Percentiles rank a stretch among this genome's conserved stretches.
These are phyloP conservation scores for Ceratocystis cubensis DNA, from an alignment of 2,329 filamentous ascomycete genomes.

Conservation along the genomic window DNA sequence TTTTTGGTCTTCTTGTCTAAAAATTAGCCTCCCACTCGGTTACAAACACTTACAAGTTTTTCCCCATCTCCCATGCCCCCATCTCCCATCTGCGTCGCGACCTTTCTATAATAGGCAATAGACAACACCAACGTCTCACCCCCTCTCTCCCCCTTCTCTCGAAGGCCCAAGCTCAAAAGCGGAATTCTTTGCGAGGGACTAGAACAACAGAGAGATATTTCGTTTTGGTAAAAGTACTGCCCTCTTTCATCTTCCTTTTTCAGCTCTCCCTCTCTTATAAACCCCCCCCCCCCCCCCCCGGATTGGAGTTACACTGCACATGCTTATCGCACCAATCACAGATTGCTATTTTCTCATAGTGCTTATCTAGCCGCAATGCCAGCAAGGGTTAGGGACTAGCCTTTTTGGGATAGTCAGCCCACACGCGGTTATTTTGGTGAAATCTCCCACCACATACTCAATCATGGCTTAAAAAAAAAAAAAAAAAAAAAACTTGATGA, in stretches of 20 bases:
- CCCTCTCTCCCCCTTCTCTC: no score
- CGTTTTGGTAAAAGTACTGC: no score
- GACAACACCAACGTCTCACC: no score
- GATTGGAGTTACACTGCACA: not conserved
- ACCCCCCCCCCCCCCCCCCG: not conserved
- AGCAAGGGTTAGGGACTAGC: not conserved
- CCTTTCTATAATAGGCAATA: not conserved
- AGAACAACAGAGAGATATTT: no score
- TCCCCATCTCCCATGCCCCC: not conserved
- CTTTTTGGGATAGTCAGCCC: not conserved
- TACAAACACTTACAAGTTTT: not conserved
- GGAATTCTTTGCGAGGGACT: no score
- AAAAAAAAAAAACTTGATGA: not conserved
- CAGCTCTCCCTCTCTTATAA: not conserved
- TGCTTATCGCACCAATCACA: slow-evolving; percentile 7
- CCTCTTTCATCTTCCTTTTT: not conserved
- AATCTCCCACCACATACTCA: not conserved
- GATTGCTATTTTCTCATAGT: not conserved
- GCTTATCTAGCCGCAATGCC: slow-evolving; percentile 4
- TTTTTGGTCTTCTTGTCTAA: not conserved
- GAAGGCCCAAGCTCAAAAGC: no score
- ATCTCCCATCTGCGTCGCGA: not conserved
- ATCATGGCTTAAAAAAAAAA: not conserved
- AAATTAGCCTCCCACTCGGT: not conserved
- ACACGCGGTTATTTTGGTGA: not conserved